These are phyloP conservation scores for Arthonia radiata DNA, from an alignment of 495 filamentous ascomycete species.

Conservation along the genomic window DNA sequence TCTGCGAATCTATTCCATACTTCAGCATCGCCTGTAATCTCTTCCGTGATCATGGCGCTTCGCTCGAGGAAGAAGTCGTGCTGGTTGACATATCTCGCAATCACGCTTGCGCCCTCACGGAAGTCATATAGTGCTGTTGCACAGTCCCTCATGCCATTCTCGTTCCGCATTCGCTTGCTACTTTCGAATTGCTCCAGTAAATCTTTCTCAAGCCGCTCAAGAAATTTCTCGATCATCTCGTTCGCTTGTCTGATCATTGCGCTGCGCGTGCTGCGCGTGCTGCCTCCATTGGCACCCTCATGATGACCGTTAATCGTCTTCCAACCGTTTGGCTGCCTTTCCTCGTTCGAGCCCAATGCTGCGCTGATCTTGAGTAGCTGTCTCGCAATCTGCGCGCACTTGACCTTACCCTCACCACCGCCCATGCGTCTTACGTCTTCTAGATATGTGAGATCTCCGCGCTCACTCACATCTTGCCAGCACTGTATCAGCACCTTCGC, in stretches of 20 bases:
- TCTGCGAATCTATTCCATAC: conserved; percentile 71
- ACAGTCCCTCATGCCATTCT: conserved; percentile 71
- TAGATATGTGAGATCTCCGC: conserved; percentile 50
- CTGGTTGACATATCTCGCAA: conserved; percentile 91
- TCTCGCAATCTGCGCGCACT: conserved; percentile 71
- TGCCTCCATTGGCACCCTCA: conserved; percentile 12
- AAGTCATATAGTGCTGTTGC: conserved; percentile 88
- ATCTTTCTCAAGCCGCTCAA: conserved; percentile 86
- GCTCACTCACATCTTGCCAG: conserved; percentile 79
- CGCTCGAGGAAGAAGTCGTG: conserved; percentile 97
- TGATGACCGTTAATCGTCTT: conserved; percentile 14
- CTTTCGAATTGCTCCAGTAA: conserved; percentile 89
- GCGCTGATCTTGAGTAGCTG: conserved; percentile 75
- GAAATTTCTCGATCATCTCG: conserved; percentile 90
- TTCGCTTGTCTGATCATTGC: conserved; percentile 29
- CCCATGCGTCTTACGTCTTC: conserved; percentile 61
- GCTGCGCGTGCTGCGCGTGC: conserved; percentile 16
- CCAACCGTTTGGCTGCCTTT: conserved; percentile 29
- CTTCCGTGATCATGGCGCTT: conserved; percentile 71
- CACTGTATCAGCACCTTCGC: conserved; percentile 87
- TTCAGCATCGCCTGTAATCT: conserved; percentile 61
- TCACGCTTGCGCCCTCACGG: conserved; percentile 80
- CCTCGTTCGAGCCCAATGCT: conserved; percentile 48
- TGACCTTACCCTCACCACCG: conserved; percentile 61
- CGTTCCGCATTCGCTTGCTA: conserved; percentile 78